Evolutionary conservation across 208 protist genomes (phyloP).

Genomic region (Trypanosomatidae sp.): DNA sequence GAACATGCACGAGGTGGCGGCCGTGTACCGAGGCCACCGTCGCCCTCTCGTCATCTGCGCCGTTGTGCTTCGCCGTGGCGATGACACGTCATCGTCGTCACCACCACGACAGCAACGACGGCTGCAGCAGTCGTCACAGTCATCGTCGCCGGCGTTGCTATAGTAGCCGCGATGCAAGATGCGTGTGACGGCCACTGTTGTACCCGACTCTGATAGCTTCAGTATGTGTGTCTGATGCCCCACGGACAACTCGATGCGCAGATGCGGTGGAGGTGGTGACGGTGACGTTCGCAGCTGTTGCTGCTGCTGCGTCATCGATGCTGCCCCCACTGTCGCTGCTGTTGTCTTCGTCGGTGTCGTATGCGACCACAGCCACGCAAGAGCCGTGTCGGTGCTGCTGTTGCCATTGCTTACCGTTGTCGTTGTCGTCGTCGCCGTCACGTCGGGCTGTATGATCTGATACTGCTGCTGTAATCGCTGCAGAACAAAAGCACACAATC

Average conservation of each 20-base stretch:
- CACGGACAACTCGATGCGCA: slow-evolving; percentile 58
- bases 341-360: background rate
- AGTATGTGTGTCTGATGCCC: slow-evolving; percentile 77
- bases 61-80: no score
- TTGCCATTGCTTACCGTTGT: background rate
- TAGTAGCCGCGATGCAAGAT: slow-evolving; percentile 78
- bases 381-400: background rate
- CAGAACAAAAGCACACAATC: slow-evolving; percentile 31
- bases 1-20: slow-evolving; percentile 57
- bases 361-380: background rate
- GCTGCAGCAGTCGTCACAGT: background rate
- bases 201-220: slow-evolving; percentile 58
- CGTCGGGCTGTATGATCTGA: slow-evolving; percentile 58
- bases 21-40: no score
- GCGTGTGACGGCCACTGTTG: slow-evolving; percentile 54
- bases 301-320: no score
- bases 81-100: no score
- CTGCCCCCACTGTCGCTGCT: background rate
- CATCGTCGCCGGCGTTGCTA: slow-evolving; percentile 38
- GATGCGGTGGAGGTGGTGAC: slow-evolving; percentile 36
- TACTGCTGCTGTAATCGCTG: slow-evolving; percentile 79
- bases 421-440: slow-evolving; percentile 8
- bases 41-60: no score
- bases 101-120: background rate
- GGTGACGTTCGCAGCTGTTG: slow-evolving; percentile 16